Evolutionary conservation across 1,284 basidiomycete species (phyloP).

Genomic region (Boletus mariae): DNA sequence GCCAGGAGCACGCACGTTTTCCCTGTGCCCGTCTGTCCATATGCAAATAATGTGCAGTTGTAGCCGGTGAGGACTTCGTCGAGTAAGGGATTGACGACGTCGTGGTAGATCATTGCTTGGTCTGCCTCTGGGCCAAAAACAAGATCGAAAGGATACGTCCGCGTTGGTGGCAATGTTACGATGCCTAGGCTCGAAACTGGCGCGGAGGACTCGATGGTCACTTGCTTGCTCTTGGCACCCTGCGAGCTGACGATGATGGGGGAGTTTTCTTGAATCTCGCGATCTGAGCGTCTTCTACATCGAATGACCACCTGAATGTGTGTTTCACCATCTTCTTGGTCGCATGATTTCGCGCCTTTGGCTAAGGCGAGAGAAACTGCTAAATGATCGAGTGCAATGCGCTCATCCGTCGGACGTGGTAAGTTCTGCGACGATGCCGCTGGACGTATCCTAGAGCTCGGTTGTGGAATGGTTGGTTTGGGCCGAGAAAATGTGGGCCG

Average conservation of each 20-base stretch:
- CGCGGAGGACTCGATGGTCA: constrained; percentile 75
- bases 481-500: constrained; percentile 21
- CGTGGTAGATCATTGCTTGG: constrained; percentile 90
- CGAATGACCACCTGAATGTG: constrained; percentile 93
- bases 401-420: constrained; percentile 18
- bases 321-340: constrained; percentile 50
- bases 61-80: constrained; percentile 93
- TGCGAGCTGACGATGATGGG: constrained; percentile 78
- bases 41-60: constrained; percentile 98
- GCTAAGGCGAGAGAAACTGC: constrained; percentile 22
- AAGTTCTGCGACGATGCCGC: constrained; percentile 16
- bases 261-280: constrained; percentile 77
- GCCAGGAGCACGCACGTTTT: constrained; percentile 81
- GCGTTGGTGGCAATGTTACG: constrained; percentile 63
- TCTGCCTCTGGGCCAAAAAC: constrained; percentile 98
- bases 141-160: constrained; percentile 88
- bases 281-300: constrained; percentile 77
- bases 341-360: constrained; percentile 13
- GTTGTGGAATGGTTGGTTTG: constrained; percentile 9
- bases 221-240: constrained; percentile 68
- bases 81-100: constrained; percentile 91
- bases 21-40: constrained; percentile 98
- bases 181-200: constrained; percentile 64
- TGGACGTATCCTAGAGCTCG: constrained; percentile 18
- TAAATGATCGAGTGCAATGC: constrained; percentile 17